These are phyloP conservation scores for Diplodia seriata DNA, from an alignment of 2,329 filamentous ascomycete species.

Conservation along the genomic window DNA sequence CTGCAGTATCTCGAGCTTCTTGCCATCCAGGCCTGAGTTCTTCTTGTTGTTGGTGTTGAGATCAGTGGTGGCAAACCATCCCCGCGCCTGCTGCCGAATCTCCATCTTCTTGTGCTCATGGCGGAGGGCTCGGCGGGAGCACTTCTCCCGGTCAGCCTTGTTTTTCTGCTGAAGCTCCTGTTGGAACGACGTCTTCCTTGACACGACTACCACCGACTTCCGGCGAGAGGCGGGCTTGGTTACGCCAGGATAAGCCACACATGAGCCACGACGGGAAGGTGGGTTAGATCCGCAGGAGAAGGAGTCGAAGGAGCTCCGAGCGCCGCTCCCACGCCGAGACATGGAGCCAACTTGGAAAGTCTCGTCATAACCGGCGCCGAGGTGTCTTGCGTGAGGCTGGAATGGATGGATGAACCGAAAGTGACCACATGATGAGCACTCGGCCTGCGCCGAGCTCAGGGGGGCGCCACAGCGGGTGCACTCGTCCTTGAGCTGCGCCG, in stretches of 20 bases:
- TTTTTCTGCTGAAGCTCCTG: conserved; percentile 18
- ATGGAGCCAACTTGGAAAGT: conserved; percentile 14
- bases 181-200: conserved; percentile 6
- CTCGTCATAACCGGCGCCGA: conserved; percentile 21
- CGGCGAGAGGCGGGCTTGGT: conserved; percentile 8
- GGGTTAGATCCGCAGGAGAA: conserved; percentile 26
- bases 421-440: conserved; percentile 24
- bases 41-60: conserved; percentile 31
- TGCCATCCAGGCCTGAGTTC: conserved; percentile 27
- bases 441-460: conserved; percentile 26
- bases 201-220: background rate
- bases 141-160: conserved; percentile 28
- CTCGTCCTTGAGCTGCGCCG: conserved; percentile 24
- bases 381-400: conserved; percentile 21
- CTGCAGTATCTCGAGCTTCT: conserved; percentile 32
- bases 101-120: conserved; percentile 29
- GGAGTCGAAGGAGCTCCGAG: conserved; percentile 22
- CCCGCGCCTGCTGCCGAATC: conserved; percentile 19
- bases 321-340: conserved; percentile 29
- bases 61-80: conserved; percentile 6
- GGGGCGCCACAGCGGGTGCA: conserved; percentile 26
- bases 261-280: conserved; percentile 24
- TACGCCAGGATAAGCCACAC: conserved; percentile 12
- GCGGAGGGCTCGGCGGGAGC: conserved; percentile 13
- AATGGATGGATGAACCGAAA: conserved; percentile 29